Evolutionary conservation across 1,284 basidiomycete genomes (phyloP).

Genomic region (Fomitopsis betulina): DNA sequence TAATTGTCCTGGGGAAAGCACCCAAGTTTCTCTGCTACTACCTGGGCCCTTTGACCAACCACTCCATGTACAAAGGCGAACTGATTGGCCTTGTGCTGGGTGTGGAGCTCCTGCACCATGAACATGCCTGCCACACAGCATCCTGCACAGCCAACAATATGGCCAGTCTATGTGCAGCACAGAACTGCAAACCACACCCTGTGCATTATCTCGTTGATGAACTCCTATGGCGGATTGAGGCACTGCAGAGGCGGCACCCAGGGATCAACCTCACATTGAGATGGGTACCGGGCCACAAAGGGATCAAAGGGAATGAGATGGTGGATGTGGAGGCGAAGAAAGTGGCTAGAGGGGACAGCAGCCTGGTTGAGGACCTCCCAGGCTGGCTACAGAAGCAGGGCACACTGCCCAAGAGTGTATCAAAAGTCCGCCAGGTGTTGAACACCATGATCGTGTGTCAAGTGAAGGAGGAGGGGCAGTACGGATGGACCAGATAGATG

Average conservation of each 20-base stretch:
- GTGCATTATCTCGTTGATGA: slow-evolving; percentile 12
- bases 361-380: slow-evolving; percentile 3
- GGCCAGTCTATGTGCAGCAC: slow-evolving; percentile 5
- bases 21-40: slow-evolving; percentile 12
- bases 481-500: neutral
- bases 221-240: slow-evolving; percentile 2
- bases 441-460: neutral
- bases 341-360: slow-evolving; percentile 11
- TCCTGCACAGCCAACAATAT: slow-evolving; percentile 12
- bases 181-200: neutral
- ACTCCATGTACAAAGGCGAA: slow-evolving; percentile 31
- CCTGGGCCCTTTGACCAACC: slow-evolving; percentile 18
- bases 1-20: neutral
- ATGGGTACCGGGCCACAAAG: slow-evolving; percentile 17
- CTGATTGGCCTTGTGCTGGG: slow-evolving; percentile 18
- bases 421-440: neutral
- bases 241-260: neutral
- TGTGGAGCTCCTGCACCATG: slow-evolving; percentile 5
- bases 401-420: neutral
- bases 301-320: slow-evolving; percentile 16
- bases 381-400: neutral
- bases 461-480: neutral
- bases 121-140: neutral
- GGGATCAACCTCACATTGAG: slow-evolving; percentile 6
- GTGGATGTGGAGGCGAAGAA: slow-evolving; percentile 14